These are phyloP conservation scores for Zoysia pacifica DNA, from an alignment of 176 grass and related monocot species.

Conservation along the genomic window DNA sequence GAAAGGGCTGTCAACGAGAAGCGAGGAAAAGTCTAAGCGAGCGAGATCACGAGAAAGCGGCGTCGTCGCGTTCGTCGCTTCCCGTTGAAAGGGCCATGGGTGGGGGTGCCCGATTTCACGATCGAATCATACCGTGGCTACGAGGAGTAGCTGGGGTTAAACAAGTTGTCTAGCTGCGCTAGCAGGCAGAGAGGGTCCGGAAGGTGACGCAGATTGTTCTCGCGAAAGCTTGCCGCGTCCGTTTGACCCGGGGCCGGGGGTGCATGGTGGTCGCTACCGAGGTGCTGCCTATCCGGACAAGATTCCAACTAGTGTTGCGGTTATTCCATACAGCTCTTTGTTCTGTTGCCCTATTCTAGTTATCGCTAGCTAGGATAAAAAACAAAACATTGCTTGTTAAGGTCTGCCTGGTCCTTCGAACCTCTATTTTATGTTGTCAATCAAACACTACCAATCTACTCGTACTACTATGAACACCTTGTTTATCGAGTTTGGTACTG, in stretches of 20 bases:
- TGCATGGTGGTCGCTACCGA: too few species aligned
- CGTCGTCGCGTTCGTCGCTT: not conserved
- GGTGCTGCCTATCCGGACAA: constrained; percentile 10
- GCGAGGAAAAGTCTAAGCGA: not conserved
- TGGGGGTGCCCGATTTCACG: not conserved
- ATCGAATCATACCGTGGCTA: not conserved
- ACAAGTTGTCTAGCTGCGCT: not conserved
- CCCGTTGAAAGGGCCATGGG: constrained; percentile 2
- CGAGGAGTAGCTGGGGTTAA: not conserved
- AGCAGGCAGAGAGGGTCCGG: not conserved
- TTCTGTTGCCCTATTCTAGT: not conserved
- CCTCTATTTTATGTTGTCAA: not conserved
- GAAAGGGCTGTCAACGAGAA: not conserved
- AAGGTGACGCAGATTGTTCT: constrained; percentile 39
- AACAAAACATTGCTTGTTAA: not conserved
- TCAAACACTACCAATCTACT: too few species aligned
- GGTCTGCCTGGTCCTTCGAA: not conserved
- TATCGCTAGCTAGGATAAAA: not conserved
- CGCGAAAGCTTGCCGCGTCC: not conserved
- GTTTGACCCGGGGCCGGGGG: not conserved
- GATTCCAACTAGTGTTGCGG: constrained; percentile 21
- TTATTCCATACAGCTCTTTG: constrained; percentile 10
- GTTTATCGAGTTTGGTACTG: too few species aligned
- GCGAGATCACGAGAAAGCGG: constrained; percentile 44
- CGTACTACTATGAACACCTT: too few species aligned